Base-by-base conservation (phyloP, 2,329 filamentous ascomycete species). In the Escovopsis sp. region DNA sequence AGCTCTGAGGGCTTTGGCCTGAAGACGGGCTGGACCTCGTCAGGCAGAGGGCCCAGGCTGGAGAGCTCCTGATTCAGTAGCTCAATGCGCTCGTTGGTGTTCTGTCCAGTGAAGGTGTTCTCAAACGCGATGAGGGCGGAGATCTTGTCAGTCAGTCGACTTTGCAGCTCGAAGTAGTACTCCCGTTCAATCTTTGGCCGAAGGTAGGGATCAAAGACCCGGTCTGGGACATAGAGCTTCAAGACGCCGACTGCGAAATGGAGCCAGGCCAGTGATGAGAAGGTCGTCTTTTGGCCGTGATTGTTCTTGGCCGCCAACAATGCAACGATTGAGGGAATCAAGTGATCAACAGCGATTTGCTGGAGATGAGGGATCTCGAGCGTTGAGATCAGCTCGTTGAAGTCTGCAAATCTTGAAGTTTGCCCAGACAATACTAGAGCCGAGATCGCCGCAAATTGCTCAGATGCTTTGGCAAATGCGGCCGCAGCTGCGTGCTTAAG, bases 151-250 rank as follows among this genome's bases (percentile, higher is more conserved):
- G 66, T 57, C 2, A 94, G 60, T 9, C 70, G 64, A 3, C 57
- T 48, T 37, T 74, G 71, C 33, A 82, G 67, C 43, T 77, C 66
- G 35, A 67, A 56, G 41, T 71, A 67, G 41, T 71, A 74, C 35
- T 70, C 65, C 15, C 76, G 72, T 50, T 86, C 79, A 14, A 94
- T 72, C 40, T 73, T 66, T 5, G 75, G 73, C 40, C 72, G 67
- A 44, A 79, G 66, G 45, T 79, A 74, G 1, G 91, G 91, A 57
- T 98, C 91, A 52, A 89, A 91, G 4, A 83, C 73, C 49, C 81
- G 79, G 57, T 94, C 81, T 0, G 93, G 88, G 2, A 96, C 78
- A 54, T 89, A 95, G 2, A 95, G 68, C 47, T 74, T 74, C 38
- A 96, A 67, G 33, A 81, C 75, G 13, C 80, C 79, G 15, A 88